Evolutionary conservation across 1,284 basidiomycete genomes (phyloP).

Genomic region (Leccinum glutinopallens): DNA sequence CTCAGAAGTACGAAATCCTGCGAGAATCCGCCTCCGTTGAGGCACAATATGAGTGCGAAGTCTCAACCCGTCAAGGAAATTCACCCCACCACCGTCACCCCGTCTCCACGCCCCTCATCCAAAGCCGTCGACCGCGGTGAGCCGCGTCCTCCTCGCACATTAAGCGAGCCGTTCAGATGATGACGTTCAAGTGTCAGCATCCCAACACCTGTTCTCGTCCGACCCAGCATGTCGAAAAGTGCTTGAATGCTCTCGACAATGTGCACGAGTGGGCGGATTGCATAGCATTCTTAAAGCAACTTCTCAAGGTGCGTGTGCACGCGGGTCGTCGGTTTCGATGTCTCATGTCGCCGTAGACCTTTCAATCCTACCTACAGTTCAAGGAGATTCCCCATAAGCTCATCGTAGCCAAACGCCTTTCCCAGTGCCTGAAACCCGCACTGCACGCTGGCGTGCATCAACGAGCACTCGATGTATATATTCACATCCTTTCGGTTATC

Average conservation of each 20-base stretch:
- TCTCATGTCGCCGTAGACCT: constrained; percentile 56
- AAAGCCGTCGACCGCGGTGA: constrained; percentile 51
- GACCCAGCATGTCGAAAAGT: constrained; percentile 93
- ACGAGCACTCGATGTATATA: constrained; percentile 93
- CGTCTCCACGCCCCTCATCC: constrained; percentile 40
- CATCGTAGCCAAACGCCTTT: constrained; percentile 91
- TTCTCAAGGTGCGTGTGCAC: constrained; percentile 71
- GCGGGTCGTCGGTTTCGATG: neutral
- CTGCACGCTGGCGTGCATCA: constrained; percentile 97
- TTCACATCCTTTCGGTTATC: constrained; percentile 86
- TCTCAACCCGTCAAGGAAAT: constrained; percentile 21
- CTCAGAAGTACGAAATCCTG: neutral
- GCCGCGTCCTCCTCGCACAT: constrained; percentile 25
- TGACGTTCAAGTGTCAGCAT: constrained; percentile 37
- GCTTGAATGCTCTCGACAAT: constrained; percentile 90
- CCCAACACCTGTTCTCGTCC: constrained; percentile 56
- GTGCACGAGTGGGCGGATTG: constrained; percentile 99
- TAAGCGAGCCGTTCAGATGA: constrained; percentile 6
- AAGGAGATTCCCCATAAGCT: constrained; percentile 96
- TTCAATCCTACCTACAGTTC: constrained; percentile 91
- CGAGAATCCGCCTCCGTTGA: constrained; percentile 21
- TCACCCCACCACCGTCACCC: constrained; percentile 21
- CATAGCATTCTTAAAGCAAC: constrained; percentile 93
- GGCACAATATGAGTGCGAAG: constrained; percentile 27
- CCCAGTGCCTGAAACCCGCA: constrained; percentile 97